Base-by-base conservation (phyloP, 2,329 filamentous ascomycete genomes). In the Aspergillus proliferans region DNA sequence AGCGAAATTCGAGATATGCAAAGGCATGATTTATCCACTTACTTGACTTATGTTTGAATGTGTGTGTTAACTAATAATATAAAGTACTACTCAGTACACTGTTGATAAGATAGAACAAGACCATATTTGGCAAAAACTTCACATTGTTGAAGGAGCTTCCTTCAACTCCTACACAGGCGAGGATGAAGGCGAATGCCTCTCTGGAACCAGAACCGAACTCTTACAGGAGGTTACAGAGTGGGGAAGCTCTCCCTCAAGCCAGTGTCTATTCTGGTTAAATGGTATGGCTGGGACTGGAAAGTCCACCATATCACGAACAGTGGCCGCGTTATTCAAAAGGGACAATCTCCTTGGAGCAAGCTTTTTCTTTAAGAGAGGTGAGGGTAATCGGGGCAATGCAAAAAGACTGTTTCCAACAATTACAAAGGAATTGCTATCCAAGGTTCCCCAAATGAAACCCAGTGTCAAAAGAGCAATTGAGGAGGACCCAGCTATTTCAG, bases 281-380 rank as follows among this genome's bases (percentile, higher is more conserved):
- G 68, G 69, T 8, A 60, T 67, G 58, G 67, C n/a, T n/a, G n/a
- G 69, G 2, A 70, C 66, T 1, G 56, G 56, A 47, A 60, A 59
- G 38, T 60, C 58, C 0, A 59, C 52, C 5, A 63, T 71, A 45
- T 58, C 68, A 24, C 58, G 63, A n/a, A 71, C 64, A 8, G 47
- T 71, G 14, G 62, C 67, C 26, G 51, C 51, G n/a, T 48, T 12
- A 4, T 46, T 63, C 24, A 48, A 50, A 10, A 47, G 58, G 2
- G 50, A 50, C 6, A 34, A 52, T 6, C 19, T 51, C 15, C 61
- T 72, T 39, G 64, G 61, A 18, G 66, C 68, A 1, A 72, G 61
- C 47, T 76, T 77, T 53, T 75, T 76, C n/a, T 58, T 77, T 77
- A 73, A 72, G 46, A 67, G 61, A 50, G 71, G 68, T 1, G 70